Percentiles rank a stretch among this genome's conserved stretches.
phyloP scores from a whole-genome alignment of 2,329 filamentous ascomycete species.

The Verticillium nubilum region DNA sequence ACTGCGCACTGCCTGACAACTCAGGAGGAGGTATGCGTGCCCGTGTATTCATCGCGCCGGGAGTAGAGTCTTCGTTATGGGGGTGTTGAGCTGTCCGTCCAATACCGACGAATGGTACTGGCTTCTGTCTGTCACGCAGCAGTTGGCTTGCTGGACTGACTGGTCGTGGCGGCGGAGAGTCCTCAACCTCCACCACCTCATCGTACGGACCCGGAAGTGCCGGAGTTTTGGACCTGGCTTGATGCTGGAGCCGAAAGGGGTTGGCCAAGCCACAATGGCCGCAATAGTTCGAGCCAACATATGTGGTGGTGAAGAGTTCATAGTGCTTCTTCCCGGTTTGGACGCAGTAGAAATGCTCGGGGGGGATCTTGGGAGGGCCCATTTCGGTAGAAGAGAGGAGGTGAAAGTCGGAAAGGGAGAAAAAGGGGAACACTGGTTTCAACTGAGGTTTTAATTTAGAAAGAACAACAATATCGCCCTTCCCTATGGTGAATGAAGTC shows the following conservation, averaged over 20 bases:
- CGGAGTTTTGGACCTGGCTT: neutral
- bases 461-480: neutral
- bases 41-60: too few relatives aligned
- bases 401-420: too few relatives aligned
- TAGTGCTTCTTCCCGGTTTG: constrained; percentile 5
- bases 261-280: constrained; percentile 3
- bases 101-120: neutral
- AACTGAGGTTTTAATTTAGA: too few relatives aligned
- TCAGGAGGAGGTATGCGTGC: too few relatives aligned
- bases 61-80: too few relatives aligned
- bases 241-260: constrained; percentile 2
- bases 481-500: constrained; percentile 2
- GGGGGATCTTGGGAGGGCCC: neutral
- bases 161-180: constrained; percentile 4
- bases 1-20: neutral
- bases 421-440: too few relatives aligned
- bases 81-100: too few relatives aligned
- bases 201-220: neutral
- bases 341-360: constrained; percentile 3
- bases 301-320: constrained; percentile 7
- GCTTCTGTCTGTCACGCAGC: constrained; percentile 1
- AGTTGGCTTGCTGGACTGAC: constrained; percentile 5
- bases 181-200: constrained; percentile 5
- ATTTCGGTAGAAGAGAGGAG: too few relatives aligned
- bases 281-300: constrained; percentile 3